phyloP scores from a whole-genome alignment of 2,329 filamentous ascomycete genomes.

The Talaromyces pinophilus region DNA sequence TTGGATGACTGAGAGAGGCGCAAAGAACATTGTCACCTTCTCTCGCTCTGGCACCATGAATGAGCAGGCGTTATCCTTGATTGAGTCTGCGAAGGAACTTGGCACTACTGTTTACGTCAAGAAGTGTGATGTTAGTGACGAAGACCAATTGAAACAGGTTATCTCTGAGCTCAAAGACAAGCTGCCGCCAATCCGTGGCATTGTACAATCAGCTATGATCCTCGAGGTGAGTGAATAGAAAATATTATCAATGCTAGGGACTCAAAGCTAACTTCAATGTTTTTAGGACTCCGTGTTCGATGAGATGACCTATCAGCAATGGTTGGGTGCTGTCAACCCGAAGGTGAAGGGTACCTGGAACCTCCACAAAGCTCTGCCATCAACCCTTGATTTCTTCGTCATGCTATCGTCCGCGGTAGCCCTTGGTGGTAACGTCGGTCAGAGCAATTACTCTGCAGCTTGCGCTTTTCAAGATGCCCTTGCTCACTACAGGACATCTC shows the following conservation, averaged over 20 bases:
- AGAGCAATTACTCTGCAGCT: conserved; percentile 8
- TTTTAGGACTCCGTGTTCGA: conserved; percentile 32
- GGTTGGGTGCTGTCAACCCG: conserved; percentile 23
- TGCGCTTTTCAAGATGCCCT: conserved; percentile 42
- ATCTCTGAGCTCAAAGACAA: conserved; percentile 27
- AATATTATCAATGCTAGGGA: neutral
- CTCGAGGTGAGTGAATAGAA: conserved; percentile 25
- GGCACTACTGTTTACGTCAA: neutral
- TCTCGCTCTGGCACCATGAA: neutral
- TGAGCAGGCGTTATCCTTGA: neutral
- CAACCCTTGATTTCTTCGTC: conserved; percentile 18
- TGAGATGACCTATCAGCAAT: conserved; percentile 34
- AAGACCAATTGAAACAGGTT: conserved; percentile 33
- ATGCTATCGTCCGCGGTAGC: neutral
- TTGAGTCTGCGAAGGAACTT: neutral
- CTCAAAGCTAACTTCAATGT: neutral
- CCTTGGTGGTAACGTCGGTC: neutral
- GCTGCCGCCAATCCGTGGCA: conserved; percentile 43
- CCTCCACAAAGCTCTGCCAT: conserved; percentile 29
- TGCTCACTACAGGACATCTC: conserved; percentile 30
- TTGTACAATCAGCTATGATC: conserved; percentile 52
- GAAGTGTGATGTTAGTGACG: conserved; percentile 36
- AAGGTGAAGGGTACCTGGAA: conserved; percentile 28
- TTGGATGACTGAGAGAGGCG: neutral
- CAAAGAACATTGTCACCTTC: neutral